These are phyloP conservation scores for Globisporangium polare DNA, from an alignment of 352 stramenopile species.

Conservation along the genomic window DNA sequence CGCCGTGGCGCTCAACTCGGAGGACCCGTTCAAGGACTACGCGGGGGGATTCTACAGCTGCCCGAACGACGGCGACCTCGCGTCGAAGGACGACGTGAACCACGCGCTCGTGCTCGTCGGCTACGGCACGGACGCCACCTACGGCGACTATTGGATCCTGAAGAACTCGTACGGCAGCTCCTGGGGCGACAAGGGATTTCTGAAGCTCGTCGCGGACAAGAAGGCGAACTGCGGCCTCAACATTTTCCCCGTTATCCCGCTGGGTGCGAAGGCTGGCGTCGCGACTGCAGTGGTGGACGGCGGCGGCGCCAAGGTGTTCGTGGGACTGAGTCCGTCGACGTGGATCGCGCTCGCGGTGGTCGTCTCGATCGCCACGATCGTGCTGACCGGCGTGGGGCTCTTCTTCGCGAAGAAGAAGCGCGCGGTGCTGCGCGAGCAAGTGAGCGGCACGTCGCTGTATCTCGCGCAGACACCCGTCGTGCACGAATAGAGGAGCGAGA, in stretches of 20 bases:
- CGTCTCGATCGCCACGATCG: constrained; percentile 44
- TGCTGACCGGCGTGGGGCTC: constrained; percentile 48
- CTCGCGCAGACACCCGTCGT: constrained; percentile 21
- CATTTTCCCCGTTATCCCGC: constrained; percentile 71
- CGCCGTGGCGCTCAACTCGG: constrained; percentile 73
- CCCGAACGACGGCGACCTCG: constrained; percentile 53
- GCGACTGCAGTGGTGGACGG: constrained; percentile 48
- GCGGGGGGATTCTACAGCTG: constrained; percentile 64
- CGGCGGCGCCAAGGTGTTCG: constrained; percentile 56
- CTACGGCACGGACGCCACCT: constrained; percentile 53
- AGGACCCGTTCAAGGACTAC: constrained; percentile 70
- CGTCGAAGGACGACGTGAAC: constrained; percentile 70
- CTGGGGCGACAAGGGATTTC: constrained; percentile 64
- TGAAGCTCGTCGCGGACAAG: constrained; percentile 59
- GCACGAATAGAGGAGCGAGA: background rate
- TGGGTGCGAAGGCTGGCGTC: constrained; percentile 41
- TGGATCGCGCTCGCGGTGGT: constrained; percentile 62
- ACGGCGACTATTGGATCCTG: constrained; percentile 77
- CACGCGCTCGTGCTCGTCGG: constrained; percentile 73
- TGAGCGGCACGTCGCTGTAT: constrained; percentile 33
- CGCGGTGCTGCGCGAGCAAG: constrained; percentile 46
- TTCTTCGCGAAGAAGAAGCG: constrained; percentile 38
- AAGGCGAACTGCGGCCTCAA: constrained; percentile 79
- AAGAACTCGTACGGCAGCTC: constrained; percentile 79
- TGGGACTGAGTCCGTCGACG: constrained; percentile 39